These are phyloP conservation scores for Agrostemma githago DNA, from an alignment of 148 eudicot genomes.

Conservation along the genomic window DNA sequence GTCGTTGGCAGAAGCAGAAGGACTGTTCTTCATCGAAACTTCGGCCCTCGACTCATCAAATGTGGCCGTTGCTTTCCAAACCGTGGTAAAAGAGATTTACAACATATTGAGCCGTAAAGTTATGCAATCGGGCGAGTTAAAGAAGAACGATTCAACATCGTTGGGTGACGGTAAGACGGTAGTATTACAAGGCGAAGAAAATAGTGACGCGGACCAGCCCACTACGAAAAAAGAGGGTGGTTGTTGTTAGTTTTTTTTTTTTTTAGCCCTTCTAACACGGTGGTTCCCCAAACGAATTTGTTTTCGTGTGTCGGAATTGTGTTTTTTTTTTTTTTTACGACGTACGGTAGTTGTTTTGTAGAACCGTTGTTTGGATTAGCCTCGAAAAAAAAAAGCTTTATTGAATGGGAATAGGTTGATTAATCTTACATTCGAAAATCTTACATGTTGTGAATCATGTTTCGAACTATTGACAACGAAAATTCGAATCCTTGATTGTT, in stretches of 20 bases:
- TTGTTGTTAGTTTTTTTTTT: constrained; percentile 16
- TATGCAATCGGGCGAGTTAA: constrained; percentile 73
- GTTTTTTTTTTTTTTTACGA: neutral
- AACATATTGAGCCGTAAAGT: constrained; percentile 82
- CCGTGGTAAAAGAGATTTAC: constrained; percentile 75
- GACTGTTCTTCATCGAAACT: constrained; percentile 84
- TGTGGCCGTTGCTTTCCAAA: constrained; percentile 73
- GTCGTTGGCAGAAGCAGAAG: constrained; percentile 69
- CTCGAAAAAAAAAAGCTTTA: neutral
- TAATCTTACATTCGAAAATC: too few relatives aligned
- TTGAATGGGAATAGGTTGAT: neutral
- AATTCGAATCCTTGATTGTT: too few relatives aligned
- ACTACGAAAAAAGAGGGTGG: constrained; percentile 30
- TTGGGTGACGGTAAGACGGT: constrained; percentile 69
- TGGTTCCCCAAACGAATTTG: neutral
- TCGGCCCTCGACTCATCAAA: constrained; percentile 92
- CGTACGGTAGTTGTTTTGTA: neutral
- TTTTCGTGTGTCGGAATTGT: neutral
- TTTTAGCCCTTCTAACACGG: neutral
- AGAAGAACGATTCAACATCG: constrained; percentile 55
- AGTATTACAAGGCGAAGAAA: constrained; percentile 48
- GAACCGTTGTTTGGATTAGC: neutral
- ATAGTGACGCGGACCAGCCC: constrained; percentile 20
- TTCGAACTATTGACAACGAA: too few relatives aligned
- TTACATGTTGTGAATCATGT: too few relatives aligned